A percentile compares a stretch with the other conserved stretches of the same genome.
These are phyloP conservation scores for Phytophthora foliorum DNA, from an alignment of 352 stramenopile species.

Conservation along the genomic window DNA sequence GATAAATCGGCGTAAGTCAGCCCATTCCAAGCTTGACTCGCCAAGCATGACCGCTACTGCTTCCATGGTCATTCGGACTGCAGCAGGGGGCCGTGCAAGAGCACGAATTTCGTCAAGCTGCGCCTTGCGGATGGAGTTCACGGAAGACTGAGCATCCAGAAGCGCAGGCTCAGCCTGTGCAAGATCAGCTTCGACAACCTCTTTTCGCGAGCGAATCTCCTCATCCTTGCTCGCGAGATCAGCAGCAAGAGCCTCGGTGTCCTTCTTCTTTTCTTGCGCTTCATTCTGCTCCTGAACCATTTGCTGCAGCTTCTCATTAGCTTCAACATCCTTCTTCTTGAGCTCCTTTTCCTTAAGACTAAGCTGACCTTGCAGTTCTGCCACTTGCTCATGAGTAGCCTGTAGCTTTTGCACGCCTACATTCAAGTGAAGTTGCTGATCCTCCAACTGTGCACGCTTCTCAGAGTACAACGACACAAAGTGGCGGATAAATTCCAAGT, in stretches of 20 bases:
- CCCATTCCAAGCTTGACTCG: slow-evolving; percentile 97
- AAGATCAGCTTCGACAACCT: slow-evolving; percentile 97
- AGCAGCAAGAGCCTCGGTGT: slow-evolving; percentile 95
- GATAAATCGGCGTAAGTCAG: slow-evolving; percentile 98
- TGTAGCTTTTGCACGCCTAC: slow-evolving; percentile 98
- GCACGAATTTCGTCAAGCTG: slow-evolving; percentile 99
- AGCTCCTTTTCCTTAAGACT: slow-evolving; percentile 95
- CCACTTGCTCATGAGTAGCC: slow-evolving; percentile 98
- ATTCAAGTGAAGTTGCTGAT: slow-evolving; percentile 98
- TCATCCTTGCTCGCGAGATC: slow-evolving; percentile 97
- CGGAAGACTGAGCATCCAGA: slow-evolving; percentile 95
- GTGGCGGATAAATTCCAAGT: slow-evolving; percentile 94
- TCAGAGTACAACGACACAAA: slow-evolving; percentile 93
- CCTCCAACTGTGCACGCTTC: slow-evolving; percentile 93
- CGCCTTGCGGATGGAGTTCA: slow-evolving; percentile 98
- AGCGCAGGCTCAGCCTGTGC: slow-evolving; percentile 98
- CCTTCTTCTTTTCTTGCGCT: slow-evolving; percentile 96
- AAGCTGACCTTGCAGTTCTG: slow-evolving; percentile 91
- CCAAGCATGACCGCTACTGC: slow-evolving; percentile 99
- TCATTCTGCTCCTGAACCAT: slow-evolving; percentile 99
- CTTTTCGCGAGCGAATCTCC: slow-evolving; percentile 95
- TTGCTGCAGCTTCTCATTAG: slow-evolving; percentile 98
- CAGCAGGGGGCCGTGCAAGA: slow-evolving; percentile 95
- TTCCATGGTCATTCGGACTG: slow-evolving; percentile 98
- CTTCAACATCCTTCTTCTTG: slow-evolving; percentile 96